Base-by-base conservation (phyloP, 305 asterid species). In the Solanum hybrid region DNA sequence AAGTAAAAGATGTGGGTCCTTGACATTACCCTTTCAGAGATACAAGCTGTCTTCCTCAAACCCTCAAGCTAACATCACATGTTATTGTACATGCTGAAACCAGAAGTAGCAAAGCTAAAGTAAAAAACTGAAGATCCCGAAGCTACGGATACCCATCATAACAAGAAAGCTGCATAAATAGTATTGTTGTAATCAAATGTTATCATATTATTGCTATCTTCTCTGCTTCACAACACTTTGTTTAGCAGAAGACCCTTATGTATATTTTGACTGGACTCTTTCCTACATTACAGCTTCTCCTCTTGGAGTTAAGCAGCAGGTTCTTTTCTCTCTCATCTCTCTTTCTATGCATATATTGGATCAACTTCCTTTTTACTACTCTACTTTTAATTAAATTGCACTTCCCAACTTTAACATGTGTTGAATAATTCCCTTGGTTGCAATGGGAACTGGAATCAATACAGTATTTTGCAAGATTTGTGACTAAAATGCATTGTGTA, bases 281-380 rank as follows among this genome's bases (percentile, higher is more conserved):
- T 95, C 98, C 84, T 97, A 96, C 93, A 72, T 95, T 92, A 91
- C 97, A 51, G 98, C 98, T 72, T 91, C 98, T 87, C 99, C 98
- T 91, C 98, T 97, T 36, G 99, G 99, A 88, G 92, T 94, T 85
- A 95, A 88, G 88, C 98, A 96, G 89, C 96, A 95, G 98, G 99
- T 96, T 83, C 88, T 89, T 89, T 24, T 83, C 88, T 89, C 65
- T 87, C 7, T n/a, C 14, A 82, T 22, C 15, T 51, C 24, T 24
- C 24, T 82, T 39, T 82, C 31, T 45, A 29, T 34, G 11, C 88
- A 61, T 61, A 9, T 17, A 45, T 13, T 83, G 15, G 33, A 24
- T 45, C n/a, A 29, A 83, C 68, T 45, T 45, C 15, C 1, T 41
- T 82, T 45, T 41, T 4, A 13, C 4, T 36, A 22, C 29, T 7